phyloP scores from a whole-genome alignment of 2,329 filamentous ascomycete species.

The Dryadomyces sulphureus region DNA sequence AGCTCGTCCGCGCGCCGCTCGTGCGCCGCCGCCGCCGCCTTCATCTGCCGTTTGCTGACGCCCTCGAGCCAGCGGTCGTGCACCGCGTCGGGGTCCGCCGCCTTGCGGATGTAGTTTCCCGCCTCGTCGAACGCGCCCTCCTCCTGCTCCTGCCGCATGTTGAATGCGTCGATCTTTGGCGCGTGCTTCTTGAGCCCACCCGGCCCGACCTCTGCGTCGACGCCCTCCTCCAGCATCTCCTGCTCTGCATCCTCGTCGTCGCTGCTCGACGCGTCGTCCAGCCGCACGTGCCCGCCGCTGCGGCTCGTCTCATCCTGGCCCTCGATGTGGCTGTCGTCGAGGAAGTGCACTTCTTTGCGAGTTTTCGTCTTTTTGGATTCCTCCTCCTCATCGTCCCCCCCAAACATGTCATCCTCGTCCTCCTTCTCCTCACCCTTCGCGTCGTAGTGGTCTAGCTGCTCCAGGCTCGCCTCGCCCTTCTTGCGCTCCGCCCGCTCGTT shows the following conservation, averaged over 20 bases:
- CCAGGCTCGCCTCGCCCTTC: constrained; percentile 28
- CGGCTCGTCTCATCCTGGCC: constrained; percentile 65
- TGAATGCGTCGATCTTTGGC: constrained; percentile 91
- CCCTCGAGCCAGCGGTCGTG: constrained; percentile 92
- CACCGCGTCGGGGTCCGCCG: constrained; percentile 71
- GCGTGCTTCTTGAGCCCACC: constrained; percentile 87
- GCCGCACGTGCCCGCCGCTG: constrained; percentile 54
- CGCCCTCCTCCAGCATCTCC: constrained; percentile 57
- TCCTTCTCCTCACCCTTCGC: constrained; percentile 16
- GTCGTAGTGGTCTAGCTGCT: constrained; percentile 40
- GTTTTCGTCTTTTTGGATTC: constrained; percentile 36
- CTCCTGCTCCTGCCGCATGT: constrained; percentile 78
- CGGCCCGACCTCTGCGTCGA: constrained; percentile 82
- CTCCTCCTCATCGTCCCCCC: constrained; percentile 39
- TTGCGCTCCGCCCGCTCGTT: constrained; percentile 53
- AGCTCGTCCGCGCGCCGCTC: constrained; percentile 70
- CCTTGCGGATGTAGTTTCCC: constrained; percentile 85
- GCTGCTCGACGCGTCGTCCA: constrained; percentile 39
- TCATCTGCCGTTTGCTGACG: constrained; percentile 86
- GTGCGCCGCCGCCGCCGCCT: constrained; percentile 70
- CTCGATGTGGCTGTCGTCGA: constrained; percentile 50
- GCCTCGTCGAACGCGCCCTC: constrained; percentile 84
- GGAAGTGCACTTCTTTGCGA: constrained; percentile 45
- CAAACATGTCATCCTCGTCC: constrained; percentile 72
- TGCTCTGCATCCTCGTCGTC: constrained; percentile 57